Conservation (phyloP, 2,329 filamentous ascomycete genomes). For the Xylariaceae sp. region DNA sequence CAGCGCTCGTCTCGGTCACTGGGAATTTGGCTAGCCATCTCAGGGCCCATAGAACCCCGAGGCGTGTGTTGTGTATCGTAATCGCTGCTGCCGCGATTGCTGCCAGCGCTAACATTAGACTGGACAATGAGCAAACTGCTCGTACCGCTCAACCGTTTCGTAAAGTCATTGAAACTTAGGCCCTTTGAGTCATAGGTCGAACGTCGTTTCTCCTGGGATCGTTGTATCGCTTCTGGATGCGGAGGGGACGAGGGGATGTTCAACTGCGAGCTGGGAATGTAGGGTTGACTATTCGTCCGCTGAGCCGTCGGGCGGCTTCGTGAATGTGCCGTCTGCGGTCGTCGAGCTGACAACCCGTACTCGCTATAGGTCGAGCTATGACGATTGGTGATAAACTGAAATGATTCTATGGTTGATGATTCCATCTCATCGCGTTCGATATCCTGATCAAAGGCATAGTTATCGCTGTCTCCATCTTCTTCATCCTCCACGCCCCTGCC, state of each 20-base stretch:
- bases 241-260: conserved; percentile 24
- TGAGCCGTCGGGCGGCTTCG: conserved; percentile 44
- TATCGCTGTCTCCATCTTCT: conserved; percentile 40
- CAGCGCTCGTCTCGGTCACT: conserved; percentile 45
- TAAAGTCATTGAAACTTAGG: conserved; percentile 59
- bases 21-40: conserved; percentile 33
- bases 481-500: conserved; percentile 38
- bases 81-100: conserved; percentile 47
- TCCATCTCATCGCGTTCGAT: conserved; percentile 38
- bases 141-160: conserved; percentile 57
- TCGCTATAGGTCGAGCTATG: conserved; percentile 36
- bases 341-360: conserved; percentile 34
- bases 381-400: conserved; percentile 48
- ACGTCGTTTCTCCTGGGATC: conserved; percentile 44
- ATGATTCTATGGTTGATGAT: conserved; percentile 45
- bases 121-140: conserved; percentile 57
- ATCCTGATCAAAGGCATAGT: conserved; percentile 35
- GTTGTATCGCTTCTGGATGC: conserved; percentile 22
- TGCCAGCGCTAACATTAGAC: conserved; percentile 49
- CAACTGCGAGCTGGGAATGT: conserved; percentile 34
- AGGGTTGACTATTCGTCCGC: conserved; percentile 47
- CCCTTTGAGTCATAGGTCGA: conserved; percentile 54
- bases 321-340: conserved; percentile 53
- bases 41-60: conserved; percentile 32
- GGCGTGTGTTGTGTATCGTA: conserved; percentile 40